These are phyloP conservation scores for Hyparrhenia diplandra DNA, from an alignment of 176 grass and related monocot species.

Conservation along the genomic window DNA sequence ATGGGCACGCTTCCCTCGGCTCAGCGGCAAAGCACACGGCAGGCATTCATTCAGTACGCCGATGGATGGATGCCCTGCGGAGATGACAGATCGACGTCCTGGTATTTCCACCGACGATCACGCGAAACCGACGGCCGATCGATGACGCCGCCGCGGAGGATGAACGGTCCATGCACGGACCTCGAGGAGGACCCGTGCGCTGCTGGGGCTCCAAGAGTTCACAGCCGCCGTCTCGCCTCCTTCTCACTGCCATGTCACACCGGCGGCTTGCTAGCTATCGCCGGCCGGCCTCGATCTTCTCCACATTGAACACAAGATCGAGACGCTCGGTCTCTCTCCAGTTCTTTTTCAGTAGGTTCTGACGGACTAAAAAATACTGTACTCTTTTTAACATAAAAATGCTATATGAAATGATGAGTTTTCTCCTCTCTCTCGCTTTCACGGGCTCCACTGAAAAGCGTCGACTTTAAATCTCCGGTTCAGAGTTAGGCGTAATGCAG, in stretches of 20 bases:
- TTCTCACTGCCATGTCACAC: not conserved
- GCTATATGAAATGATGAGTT: not conserved
- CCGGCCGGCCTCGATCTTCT: too few species aligned
- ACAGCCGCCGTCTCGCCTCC: not conserved
- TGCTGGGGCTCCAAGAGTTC: not conserved
- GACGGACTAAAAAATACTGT: not conserved
- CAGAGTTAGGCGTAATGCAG: not conserved
- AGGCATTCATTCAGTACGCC: too few species aligned
- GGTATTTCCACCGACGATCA: too few species aligned
- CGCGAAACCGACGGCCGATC: too few species aligned
- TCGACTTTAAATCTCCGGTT: not conserved
- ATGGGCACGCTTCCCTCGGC: not conserved
- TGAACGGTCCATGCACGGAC: not conserved
- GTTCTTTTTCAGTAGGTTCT: not conserved
- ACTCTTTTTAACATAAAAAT: not conserved
- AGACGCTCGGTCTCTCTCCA: not conserved
- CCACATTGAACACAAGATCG: constrained; percentile 19
- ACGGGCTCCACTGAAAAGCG: not conserved
- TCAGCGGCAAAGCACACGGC: too few species aligned
- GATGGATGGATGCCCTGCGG: too few species aligned
- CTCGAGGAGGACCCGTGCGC: not conserved
- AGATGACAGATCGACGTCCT: too few species aligned
- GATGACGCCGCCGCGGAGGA: too few species aligned
- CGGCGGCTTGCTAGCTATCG: not conserved
- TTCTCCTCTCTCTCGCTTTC: not conserved